These are phyloP conservation scores for Cnidoscolus chayamansa DNA, from an alignment of 441 rosid species.

Conservation along the genomic window DNA sequence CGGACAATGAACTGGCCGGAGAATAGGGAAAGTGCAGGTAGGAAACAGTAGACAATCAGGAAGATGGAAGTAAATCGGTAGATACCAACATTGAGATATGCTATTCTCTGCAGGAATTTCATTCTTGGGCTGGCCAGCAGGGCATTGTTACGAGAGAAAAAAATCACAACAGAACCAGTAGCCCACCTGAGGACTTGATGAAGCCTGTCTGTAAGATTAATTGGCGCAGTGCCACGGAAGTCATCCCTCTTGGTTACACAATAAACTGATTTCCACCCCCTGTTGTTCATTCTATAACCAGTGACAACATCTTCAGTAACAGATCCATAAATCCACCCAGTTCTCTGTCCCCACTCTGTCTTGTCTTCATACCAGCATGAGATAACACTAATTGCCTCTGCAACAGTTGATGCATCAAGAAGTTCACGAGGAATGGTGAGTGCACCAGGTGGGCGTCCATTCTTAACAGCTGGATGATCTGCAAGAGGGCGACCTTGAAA, in stretches of 20 bases:
- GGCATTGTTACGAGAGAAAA: slow-evolving; percentile 86
- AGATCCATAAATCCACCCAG: slow-evolving; percentile 92
- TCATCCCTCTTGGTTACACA: slow-evolving; percentile 89
- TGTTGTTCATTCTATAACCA: slow-evolving; percentile 87
- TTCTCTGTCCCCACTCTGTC: slow-evolving; percentile 85
- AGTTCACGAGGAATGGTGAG: slow-evolving; percentile 84
- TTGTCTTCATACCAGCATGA: slow-evolving; percentile 96
- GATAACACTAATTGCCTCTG: slow-evolving; percentile 87
- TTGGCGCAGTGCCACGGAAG: slow-evolving; percentile 86
- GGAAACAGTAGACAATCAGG: slow-evolving; percentile 89
- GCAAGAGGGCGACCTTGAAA: slow-evolving; percentile 93
- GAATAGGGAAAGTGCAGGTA: slow-evolving; percentile 82
- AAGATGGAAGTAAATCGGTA: slow-evolving; percentile 83
- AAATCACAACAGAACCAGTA: slow-evolving; percentile 89
- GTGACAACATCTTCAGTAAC: slow-evolving; percentile 93
- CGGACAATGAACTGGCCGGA: slow-evolving; percentile 87
- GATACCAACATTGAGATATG: slow-evolving; percentile 80
- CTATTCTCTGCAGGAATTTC: slow-evolving; percentile 78
- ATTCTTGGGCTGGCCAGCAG: slow-evolving; percentile 72
- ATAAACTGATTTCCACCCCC: slow-evolving; percentile 92
- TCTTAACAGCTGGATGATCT: slow-evolving; percentile 84
- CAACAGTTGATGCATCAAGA: slow-evolving; percentile 91
- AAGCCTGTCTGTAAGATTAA: slow-evolving; percentile 84
- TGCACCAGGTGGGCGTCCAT: slow-evolving; percentile 83
- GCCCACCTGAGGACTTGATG: slow-evolving; percentile 94